Evolutionary conservation across 257 asterid genomes (phyloP).

Genomic region (Coffea canephora): DNA sequence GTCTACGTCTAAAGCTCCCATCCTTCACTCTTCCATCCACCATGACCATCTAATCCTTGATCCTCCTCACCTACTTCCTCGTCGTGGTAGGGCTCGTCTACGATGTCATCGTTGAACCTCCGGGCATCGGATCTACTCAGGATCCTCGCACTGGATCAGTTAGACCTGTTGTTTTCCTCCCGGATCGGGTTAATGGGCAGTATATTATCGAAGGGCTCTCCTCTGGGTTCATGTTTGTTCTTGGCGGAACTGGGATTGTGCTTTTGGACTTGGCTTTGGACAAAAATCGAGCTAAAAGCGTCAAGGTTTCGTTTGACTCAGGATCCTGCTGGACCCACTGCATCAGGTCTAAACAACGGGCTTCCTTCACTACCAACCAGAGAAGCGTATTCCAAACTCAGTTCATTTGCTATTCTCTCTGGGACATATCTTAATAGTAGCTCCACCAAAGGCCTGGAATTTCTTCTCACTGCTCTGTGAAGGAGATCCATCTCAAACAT

Average conservation of each 20-base stretch:
- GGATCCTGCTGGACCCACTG: too few species aligned
- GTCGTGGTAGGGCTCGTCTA: conserved; percentile 93
- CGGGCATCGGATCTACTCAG: conserved; percentile 69
- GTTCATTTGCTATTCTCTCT: conserved; percentile 40
- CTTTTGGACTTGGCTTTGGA: too few species aligned
- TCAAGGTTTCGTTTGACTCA: too few species aligned
- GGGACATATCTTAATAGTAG: conserved; percentile 64
- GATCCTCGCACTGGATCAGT: conserved; percentile 78
- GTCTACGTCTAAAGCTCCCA: conserved; percentile 27
- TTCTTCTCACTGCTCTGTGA: conserved; percentile 71
- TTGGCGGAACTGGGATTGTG: too few species aligned
- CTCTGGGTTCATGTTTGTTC: too few species aligned
- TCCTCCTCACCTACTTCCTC: conserved; percentile 91
- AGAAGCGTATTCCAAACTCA: too few species aligned
- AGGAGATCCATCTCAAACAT: conserved; percentile 61
- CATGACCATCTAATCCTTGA: conserved; percentile 81
- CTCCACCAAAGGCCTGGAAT: conserved; percentile 64
- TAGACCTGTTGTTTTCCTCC: conserved; percentile 59
- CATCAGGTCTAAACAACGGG: too few species aligned
- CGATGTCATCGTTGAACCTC: conserved; percentile 95
- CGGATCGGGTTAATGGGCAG: too few species aligned
- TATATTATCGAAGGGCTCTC: too few species aligned
- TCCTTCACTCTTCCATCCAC: conserved; percentile 84
- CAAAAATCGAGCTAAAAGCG: too few species aligned
- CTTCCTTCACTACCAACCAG: too few species aligned